Conservation (phyloP, 768 basidiomycete genomes). For the Suillus discolor region DNA sequence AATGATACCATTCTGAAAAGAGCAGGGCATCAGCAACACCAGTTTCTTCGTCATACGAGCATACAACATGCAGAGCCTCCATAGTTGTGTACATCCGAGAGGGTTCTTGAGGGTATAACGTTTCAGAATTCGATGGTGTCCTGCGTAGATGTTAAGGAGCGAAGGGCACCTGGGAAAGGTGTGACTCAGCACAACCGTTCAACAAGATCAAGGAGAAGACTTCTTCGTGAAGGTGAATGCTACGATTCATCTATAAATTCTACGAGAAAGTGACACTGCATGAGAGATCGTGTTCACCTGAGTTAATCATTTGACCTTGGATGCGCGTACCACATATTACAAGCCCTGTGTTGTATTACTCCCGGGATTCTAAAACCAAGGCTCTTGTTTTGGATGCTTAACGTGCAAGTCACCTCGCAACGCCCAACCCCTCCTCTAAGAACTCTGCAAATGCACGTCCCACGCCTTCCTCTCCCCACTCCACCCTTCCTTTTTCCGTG, state of each 20-base stretch:
- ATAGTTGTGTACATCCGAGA: not conserved
- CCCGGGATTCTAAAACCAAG: not conserved
- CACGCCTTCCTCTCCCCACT: slow-evolving; percentile 76
- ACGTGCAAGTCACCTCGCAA: not conserved
- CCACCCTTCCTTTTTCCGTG: slow-evolving; percentile 73
- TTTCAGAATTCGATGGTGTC: not conserved
- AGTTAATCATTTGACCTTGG: not conserved
- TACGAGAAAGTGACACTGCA: not conserved
- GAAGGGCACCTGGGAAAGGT: no score
- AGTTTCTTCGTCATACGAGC: not conserved
- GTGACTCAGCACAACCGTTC: no score
- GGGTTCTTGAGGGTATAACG: not conserved
- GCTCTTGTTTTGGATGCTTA: not conserved
- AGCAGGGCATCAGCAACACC: not conserved
- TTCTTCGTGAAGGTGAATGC: no score
- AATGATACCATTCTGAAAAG: no score
- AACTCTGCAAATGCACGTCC: slow-evolving; percentile 71
- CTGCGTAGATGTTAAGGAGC: no score
- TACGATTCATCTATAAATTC: not conserved
- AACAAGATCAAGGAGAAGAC: no score
- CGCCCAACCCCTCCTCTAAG: slow-evolving; percentile 52
- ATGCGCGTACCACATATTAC: not conserved
- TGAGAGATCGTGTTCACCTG: not conserved
- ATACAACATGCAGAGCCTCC: not conserved
- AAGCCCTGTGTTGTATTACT: not conserved